Evolutionary conservation across 139 green algal genomes (phyloP).

Genomic region (Chlamydomonas asymmetrica): DNA sequence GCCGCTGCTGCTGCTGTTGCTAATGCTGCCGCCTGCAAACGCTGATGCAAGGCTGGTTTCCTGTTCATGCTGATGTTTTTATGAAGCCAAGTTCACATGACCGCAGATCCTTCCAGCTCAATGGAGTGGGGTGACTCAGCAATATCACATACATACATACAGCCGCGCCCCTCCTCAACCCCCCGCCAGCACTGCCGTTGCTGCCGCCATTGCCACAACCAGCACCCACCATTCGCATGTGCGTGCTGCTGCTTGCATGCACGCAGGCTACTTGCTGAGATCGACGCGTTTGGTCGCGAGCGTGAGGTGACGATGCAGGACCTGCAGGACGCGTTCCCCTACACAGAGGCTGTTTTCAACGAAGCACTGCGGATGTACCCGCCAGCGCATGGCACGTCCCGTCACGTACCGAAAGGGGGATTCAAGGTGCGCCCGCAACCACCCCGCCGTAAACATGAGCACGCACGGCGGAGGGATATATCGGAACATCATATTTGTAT

Average conservation of each 20-base stretch:
- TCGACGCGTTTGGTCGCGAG: no score
- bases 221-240: neutral
- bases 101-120: neutral
- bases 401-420: neutral
- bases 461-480: no score
- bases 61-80: neutral
- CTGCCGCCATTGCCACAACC: neutral
- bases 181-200: neutral
- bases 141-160: no score
- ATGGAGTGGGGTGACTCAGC: no score
- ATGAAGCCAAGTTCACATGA: neutral
- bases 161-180: no score
- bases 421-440: constrained; percentile 8
- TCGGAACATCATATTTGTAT: neutral
- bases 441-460: no score
- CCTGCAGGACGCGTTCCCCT: constrained; percentile 43
- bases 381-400: constrained; percentile 29
- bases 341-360: constrained; percentile 52
- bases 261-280: neutral
- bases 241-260: neutral
- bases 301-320: no score
- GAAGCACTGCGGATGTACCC: constrained; percentile 62
- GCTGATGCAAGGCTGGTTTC: neutral
- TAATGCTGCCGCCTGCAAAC: neutral
- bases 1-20: neutral